Percentiles rank a stretch among this genome's conserved stretches.
Evolutionary conservation across 1,284 basidiomycete genomes (phyloP).

Genomic region (Cryptococcus wingfieldii): DNA sequence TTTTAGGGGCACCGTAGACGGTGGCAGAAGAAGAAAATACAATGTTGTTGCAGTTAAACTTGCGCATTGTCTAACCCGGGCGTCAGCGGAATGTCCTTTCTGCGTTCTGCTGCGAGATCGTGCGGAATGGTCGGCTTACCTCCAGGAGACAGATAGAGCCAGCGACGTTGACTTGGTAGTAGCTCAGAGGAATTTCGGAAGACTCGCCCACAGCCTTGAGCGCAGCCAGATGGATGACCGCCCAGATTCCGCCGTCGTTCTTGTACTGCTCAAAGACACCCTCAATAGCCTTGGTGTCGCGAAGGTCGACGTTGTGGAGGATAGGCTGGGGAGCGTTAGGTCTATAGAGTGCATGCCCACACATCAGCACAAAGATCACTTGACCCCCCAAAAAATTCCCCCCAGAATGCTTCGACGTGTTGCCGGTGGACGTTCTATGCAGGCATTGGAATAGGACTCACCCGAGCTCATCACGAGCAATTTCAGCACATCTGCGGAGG

Average conservation of each 20-base stretch:
- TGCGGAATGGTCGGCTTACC: slow-evolving; percentile 31
- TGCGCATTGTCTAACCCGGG: slow-evolving; percentile 67
- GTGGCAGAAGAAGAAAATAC: slow-evolving; percentile 99
- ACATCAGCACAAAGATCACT: neutral
- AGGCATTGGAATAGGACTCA: slow-evolving; percentile 19
- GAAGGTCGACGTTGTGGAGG: slow-evolving; percentile 64
- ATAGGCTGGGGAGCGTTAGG: slow-evolving; percentile 49
- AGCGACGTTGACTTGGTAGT: slow-evolving; percentile 86
- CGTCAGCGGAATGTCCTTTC: neutral
- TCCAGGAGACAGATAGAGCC: slow-evolving; percentile 74
- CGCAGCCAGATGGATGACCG: slow-evolving; percentile 93
- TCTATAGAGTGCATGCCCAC: slow-evolving; percentile 16
- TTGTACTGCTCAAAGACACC: slow-evolving; percentile 72
- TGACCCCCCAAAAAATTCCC: no score
- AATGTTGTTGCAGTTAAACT: slow-evolving; percentile 74
- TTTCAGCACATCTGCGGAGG: slow-evolving; percentile 67
- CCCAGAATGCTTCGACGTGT: slow-evolving; percentile 36
- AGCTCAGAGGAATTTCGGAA: slow-evolving; percentile 86
- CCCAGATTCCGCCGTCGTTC: slow-evolving; percentile 85
- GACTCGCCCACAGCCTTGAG: slow-evolving; percentile 98
- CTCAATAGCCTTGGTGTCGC: slow-evolving; percentile 64
- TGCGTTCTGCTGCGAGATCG: neutral
- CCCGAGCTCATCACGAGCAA: slow-evolving; percentile 61
- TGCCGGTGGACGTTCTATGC: neutral
- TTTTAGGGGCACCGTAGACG: slow-evolving; percentile 93